Conservation (phyloP, 2,329 filamentous ascomycete species). For the Fusarium burgessii region DNA sequence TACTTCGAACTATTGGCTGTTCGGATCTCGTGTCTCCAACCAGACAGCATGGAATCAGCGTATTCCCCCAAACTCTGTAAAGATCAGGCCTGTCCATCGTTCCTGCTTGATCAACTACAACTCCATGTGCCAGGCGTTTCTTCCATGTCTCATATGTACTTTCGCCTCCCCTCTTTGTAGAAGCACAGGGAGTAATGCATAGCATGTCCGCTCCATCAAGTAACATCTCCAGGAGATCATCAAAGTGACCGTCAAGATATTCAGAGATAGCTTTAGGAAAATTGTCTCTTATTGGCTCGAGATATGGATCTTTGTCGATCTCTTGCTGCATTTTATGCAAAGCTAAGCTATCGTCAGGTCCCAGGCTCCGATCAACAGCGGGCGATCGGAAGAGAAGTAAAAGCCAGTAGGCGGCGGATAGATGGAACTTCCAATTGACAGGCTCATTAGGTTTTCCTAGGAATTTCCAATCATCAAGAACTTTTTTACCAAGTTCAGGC, state of each 20-base stretch:
- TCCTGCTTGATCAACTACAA: slow-evolving; percentile 43
- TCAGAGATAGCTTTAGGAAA: too few relatives aligned
- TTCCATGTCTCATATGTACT: background rate
- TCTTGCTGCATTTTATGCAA: background rate
- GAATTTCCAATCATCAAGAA: background rate
- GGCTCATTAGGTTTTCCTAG: background rate
- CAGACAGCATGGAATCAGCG: slow-evolving; percentile 34
- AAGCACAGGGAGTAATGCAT: slow-evolving; percentile 10
- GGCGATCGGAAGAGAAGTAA: slow-evolving; percentile 13
- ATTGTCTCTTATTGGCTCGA: too few relatives aligned
- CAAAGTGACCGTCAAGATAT: too few relatives aligned
- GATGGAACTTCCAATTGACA: slow-evolving; percentile 14
- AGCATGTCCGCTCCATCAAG: slow-evolving; percentile 10
- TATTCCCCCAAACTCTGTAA: slow-evolving; percentile 40
- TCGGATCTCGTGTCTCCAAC: slow-evolving; percentile 38
- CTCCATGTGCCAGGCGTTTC: background rate
- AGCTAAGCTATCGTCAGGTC: background rate
- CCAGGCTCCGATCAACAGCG: background rate
- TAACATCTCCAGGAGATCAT: background rate
- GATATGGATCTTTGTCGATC: background rate
- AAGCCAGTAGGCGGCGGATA: slow-evolving; percentile 32
- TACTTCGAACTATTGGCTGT: slow-evolving; percentile 9
- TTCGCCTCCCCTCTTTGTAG: background rate
- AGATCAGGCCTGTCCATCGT: slow-evolving; percentile 36
- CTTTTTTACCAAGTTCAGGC: background rate